A percentile compares a stretch with the other conserved stretches of the same genome.
Conservation (phyloP, 495 filamentous ascomycete species). For the Hypoxylon intermedium region DNA sequence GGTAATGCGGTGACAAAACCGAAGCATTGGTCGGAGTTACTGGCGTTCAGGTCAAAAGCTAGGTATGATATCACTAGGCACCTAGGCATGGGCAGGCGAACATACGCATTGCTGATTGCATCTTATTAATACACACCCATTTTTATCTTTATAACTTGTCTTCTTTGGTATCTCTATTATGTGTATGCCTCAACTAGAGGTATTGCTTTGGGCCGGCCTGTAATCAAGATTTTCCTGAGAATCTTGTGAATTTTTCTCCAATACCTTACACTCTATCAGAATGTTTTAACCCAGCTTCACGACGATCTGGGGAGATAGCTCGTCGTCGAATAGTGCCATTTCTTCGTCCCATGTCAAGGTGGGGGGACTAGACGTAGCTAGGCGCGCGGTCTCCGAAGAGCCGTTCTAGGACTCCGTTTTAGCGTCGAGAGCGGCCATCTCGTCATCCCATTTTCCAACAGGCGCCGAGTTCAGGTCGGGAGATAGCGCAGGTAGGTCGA, state of each 20-base stretch:
- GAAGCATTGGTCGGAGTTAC: slow-evolving; percentile 36
- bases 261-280: slow-evolving; percentile 14
- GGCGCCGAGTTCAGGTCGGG: slow-evolving; percentile 34
- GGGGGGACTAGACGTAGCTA: too few species aligned
- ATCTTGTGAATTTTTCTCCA: slow-evolving; percentile 20
- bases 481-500: slow-evolving; percentile 16
- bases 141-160: slow-evolving; percentile 8
- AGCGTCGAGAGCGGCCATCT: slow-evolving; percentile 51
- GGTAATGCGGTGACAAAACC: slow-evolving; percentile 40
- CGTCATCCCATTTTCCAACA: slow-evolving; percentile 56
- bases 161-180: slow-evolving; percentile 34
- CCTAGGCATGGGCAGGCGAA: neutral
- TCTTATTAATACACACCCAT: slow-evolving; percentile 12
- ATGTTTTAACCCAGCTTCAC: too few species aligned
- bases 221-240: slow-evolving; percentile 9
- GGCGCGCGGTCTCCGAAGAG: neutral
- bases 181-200: slow-evolving; percentile 4
- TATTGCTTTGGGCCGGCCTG: slow-evolving; percentile 5
- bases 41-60: slow-evolving; percentile 35
- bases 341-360: too few species aligned
- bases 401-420: slow-evolving; percentile 8
- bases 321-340: too few species aligned
- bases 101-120: neutral
- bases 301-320: too few species aligned
- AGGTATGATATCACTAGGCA: slow-evolving; percentile 20